phyloP scores from a whole-genome alignment of 768 basidiomycete species.

The Lactifluus rugatus region DNA sequence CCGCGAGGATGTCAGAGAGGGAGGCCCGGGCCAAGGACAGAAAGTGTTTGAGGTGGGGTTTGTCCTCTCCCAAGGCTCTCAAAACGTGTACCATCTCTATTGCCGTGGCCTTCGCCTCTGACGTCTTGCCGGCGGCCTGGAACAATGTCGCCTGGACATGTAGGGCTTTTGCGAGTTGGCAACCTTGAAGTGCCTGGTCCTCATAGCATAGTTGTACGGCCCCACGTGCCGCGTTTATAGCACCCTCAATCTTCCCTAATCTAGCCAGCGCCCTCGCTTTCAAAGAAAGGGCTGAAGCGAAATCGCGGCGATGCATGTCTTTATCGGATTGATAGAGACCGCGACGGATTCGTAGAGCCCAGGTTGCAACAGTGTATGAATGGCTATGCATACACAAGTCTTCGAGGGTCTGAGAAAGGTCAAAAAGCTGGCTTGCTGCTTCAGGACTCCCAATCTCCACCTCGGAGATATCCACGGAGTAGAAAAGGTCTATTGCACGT shows the following conservation, averaged over 20 bases:
- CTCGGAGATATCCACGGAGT: neutral
- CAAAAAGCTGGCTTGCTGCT: constrained; percentile 3
- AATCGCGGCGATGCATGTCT: constrained; percentile 12
- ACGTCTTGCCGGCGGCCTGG: neutral
- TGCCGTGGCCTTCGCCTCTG: constrained; percentile 7
- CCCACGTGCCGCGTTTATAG: neutral
- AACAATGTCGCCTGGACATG: constrained; percentile 1
- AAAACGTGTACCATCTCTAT: constrained; percentile 2
- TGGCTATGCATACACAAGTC: constrained; percentile 13
- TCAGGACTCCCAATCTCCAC: constrained; percentile 1
- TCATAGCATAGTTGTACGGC: constrained; percentile 10
- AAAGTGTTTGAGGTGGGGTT: neutral
- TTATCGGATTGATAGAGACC: constrained; percentile 6
- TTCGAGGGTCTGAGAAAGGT: constrained; percentile 9
- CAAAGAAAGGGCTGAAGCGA: constrained; percentile 2
- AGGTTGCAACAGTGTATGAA: constrained; percentile 2
- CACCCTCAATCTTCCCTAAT: constrained; percentile 2
- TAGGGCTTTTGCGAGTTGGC: constrained; percentile 11
- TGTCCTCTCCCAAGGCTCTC: neutral
- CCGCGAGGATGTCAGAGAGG: constrained; percentile 4
- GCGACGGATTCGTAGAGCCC: constrained; percentile 8
- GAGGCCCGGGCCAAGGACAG: constrained; percentile 8
- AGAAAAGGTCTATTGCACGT: constrained; percentile 6
- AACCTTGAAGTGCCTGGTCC: constrained; percentile 8
- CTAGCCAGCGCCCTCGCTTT: constrained; percentile 2